phyloP scores from a whole-genome alignment of 176 grass and related monocot genomes.

The Zoysia japonica region DNA sequence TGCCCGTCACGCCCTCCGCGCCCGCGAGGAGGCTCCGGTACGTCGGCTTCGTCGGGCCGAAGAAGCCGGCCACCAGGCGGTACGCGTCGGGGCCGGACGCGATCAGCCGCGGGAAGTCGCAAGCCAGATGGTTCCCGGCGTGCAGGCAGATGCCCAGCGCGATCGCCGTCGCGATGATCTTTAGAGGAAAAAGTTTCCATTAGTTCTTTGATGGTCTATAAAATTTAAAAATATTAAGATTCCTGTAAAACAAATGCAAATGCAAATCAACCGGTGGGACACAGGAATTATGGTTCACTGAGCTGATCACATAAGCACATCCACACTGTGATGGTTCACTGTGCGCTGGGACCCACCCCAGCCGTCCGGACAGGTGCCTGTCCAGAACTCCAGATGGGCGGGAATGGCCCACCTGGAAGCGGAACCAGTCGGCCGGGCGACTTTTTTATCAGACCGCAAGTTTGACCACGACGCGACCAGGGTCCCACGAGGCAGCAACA shows the following conservation, averaged over 20 bases:
- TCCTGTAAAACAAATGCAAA: no score
- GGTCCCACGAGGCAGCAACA: not conserved
- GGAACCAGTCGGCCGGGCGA: slow-evolving; percentile 6
- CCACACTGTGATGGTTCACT: not conserved
- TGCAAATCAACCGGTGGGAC: not conserved
- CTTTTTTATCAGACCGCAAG: not conserved
- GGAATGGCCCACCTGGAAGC: not conserved
- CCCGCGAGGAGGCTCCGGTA: slow-evolving; percentile 66
- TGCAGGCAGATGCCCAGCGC: slow-evolving; percentile 83
- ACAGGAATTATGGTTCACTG: no score
- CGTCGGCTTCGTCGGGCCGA: slow-evolving; percentile 56
- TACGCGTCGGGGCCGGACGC: slow-evolving; percentile 62
- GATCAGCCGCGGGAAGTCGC: slow-evolving; percentile 90
- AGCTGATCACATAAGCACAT: no score
- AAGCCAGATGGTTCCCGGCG: slow-evolving; percentile 90
- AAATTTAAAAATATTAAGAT: no score
- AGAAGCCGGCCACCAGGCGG: slow-evolving; percentile 58
- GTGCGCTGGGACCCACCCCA: not conserved
- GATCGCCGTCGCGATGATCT: slow-evolving; percentile 94
- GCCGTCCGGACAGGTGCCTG: not conserved
- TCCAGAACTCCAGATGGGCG: not conserved
- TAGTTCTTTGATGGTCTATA: no score
- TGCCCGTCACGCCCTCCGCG: slow-evolving; percentile 71
- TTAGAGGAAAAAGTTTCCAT: not conserved
- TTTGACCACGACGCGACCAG: not conserved